Base-by-base conservation (phyloP, 148 eudicot genomes). In the Amaranthus cruentus region DNA sequence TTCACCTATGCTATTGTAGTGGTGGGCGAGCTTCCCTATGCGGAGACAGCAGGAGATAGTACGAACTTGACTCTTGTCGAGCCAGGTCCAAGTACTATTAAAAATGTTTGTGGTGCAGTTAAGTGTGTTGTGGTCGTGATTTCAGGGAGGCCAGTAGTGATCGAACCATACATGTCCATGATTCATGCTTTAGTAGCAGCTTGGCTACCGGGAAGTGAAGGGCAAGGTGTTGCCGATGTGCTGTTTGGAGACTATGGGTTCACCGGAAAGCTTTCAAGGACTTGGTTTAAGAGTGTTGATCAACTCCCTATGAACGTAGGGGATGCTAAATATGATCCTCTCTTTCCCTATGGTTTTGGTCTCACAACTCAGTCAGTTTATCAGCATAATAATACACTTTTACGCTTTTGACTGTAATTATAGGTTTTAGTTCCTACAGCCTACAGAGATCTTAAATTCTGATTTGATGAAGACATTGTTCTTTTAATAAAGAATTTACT, bases 271-370 rank as follows among this genome's bases (percentile, higher is more conserved):
- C 73, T 80, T 11, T 55, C 83, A 4, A 54, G 79, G 63, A 80
- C 83, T 53, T 75, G 79, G 79, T 80, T 75, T 67, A 72, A 65
- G 72, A 44, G 72, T 6, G 79, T 80, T 51, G 76, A 76, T 66
- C 83, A 80, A 52, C 83, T 80, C 47, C 79, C 83, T 2, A 80
- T 80, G 83, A 80, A 80, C 67, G 79, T 80, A 15, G 79, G 79
- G 9, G 83, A 80, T 61, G n/a, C 62, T 10, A 55, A 75, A 28
- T 80, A 80, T 60, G 70, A 80, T 48, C 83, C 79, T 13, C 75
- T 80, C 14, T 80, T 80, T 52, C 83, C 83, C 2, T 71, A 66
- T 11, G 79, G 76, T 5, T 80, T 80, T 71, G 83, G 83, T 3
- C 67, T 80, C 71, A 66, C 73, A 50, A 72, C 79, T 7, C 6